phyloP scores from a whole-genome alignment of 345 rosid species.

The Aegle marmelos region DNA sequence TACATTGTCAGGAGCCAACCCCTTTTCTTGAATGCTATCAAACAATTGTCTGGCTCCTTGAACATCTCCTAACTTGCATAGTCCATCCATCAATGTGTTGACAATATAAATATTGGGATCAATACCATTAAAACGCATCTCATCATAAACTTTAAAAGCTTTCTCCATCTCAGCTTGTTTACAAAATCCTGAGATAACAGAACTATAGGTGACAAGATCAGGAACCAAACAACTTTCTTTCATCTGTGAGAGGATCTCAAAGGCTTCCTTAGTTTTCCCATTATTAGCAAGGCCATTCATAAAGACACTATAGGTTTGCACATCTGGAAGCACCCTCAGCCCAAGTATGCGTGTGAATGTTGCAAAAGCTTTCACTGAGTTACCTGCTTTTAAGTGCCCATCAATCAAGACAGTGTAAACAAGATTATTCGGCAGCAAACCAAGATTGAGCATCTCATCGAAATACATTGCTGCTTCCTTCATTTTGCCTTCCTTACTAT shows the following conservation, averaged over 20 bases:
- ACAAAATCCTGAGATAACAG: slow-evolving; percentile 31
- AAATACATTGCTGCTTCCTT: slow-evolving; percentile 23
- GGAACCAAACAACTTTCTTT: slow-evolving; percentile 15
- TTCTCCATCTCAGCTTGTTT: slow-evolving; percentile 25
- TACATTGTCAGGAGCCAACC: slow-evolving; percentile 25
- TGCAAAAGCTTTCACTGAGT: slow-evolving; percentile 13
- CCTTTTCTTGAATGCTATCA: slow-evolving; percentile 23
- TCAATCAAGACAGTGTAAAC: slow-evolving; percentile 25
- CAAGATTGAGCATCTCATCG: slow-evolving; percentile 29
- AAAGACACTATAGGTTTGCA: slow-evolving; percentile 17
- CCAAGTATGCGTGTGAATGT: slow-evolving; percentile 21
- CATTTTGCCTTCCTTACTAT: slow-evolving; percentile 25
- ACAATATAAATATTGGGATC: slow-evolving; percentile 28
- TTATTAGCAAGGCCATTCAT: slow-evolving; percentile 26
- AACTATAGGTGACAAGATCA: slow-evolving; percentile 32
- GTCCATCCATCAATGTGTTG: slow-evolving; percentile 29
- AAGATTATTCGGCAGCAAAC: slow-evolving; percentile 23
- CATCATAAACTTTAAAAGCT: slow-evolving; percentile 19
- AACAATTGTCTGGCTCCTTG: slow-evolving; percentile 22
- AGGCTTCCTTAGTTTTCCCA: slow-evolving; percentile 31
- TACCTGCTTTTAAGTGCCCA: slow-evolving; percentile 29
- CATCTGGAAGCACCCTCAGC: slow-evolving; percentile 20
- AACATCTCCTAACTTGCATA: slow-evolving; percentile 25
- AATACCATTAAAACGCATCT: slow-evolving; percentile 25
- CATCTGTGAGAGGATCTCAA: slow-evolving; percentile 21